Conservation (phyloP, 1,139 yeast species). For the Pichia sp. region DNA sequence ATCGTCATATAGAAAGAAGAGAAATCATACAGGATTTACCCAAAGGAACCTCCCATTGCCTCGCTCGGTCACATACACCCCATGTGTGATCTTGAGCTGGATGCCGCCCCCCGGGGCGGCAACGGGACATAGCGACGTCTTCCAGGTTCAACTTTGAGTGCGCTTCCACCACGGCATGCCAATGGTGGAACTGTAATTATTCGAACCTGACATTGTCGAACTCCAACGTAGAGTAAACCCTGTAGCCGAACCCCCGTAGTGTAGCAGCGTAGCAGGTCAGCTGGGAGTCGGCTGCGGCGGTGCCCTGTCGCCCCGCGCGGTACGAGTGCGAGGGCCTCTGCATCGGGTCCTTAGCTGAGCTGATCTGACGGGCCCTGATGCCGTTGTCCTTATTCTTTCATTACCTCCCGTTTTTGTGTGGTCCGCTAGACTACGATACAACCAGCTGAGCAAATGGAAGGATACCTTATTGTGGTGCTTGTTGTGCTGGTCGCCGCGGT, state of each 20-base stretch:
- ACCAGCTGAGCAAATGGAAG: slow-evolving; percentile 13
- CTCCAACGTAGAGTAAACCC: background rate
- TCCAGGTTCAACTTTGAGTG: slow-evolving; percentile 62
- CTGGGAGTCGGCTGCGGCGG: background rate
- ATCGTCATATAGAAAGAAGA: background rate
- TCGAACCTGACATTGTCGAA: slow-evolving; percentile 45
- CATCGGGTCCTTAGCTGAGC: too few species aligned
- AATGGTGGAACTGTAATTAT: slow-evolving; percentile 71
- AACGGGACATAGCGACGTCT: slow-evolving; percentile 52
- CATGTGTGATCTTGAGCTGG: slow-evolving; percentile 53
- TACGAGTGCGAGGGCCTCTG: too few species aligned
- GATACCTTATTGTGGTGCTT: slow-evolving; percentile 15
- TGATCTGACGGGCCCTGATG: too few species aligned
- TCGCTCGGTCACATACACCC: slow-evolving; percentile 49
- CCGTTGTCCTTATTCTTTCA: too few species aligned
- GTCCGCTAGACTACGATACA: background rate
- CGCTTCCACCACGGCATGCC: slow-evolving; percentile 57
- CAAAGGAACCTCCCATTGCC: slow-evolving; percentile 57
- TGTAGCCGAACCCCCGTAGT: background rate
- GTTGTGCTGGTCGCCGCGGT: slow-evolving; percentile 12
- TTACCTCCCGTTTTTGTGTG: too few species aligned
- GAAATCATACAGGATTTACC: too few species aligned
- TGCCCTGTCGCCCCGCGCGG: too few species aligned
- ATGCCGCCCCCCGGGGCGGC: slow-evolving; percentile 28
- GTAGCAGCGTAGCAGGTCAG: background rate